Conservation (phyloP, 306 rosid genomes). For the Prosopis cineraria region DNA sequence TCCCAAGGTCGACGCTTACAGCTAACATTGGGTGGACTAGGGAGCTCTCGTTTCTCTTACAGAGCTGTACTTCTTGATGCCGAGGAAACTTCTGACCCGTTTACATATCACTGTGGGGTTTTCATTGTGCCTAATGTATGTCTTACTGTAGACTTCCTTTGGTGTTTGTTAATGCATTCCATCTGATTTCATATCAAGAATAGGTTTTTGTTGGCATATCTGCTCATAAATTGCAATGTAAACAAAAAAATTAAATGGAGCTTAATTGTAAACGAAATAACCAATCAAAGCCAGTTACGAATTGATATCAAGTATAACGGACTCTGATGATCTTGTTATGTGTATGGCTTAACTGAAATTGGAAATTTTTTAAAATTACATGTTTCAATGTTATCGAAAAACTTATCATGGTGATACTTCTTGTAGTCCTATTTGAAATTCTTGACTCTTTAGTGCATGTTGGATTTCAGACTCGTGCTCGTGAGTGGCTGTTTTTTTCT, state of each 20-base stretch:
- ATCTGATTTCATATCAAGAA: not conserved
- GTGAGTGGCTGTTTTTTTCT: conserved; percentile 91
- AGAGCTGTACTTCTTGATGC: conserved; percentile 87
- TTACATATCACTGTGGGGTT: conserved; percentile 80
- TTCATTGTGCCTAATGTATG: conserved; percentile 95
- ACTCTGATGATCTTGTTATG: conserved; percentile 9
- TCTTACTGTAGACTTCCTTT: conserved; percentile 14
- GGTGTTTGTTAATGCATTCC: conserved; percentile 17
- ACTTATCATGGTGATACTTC: not conserved
- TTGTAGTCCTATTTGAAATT: conserved; percentile 28
- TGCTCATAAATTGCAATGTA: conserved; percentile 11
- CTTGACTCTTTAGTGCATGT: conserved; percentile 36
- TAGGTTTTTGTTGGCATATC: not conserved
- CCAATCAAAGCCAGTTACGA: conserved; percentile 13
- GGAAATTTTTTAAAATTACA: not conserved
- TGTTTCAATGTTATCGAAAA: not conserved
- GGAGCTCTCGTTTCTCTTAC: conserved; percentile 69
- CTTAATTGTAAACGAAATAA: not conserved
- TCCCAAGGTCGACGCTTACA: conserved; percentile 76
- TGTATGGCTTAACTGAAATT: not conserved
- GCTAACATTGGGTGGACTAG: conserved; percentile 73
- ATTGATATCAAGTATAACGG: conserved; percentile 14
- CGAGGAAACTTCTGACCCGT: conserved; percentile 61
- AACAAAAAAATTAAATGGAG: conserved; percentile 15
- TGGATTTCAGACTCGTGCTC: conserved; percentile 72